Conservation (phyloP, 73 alveolate species). For the Tetrahymena borealis region DNA sequence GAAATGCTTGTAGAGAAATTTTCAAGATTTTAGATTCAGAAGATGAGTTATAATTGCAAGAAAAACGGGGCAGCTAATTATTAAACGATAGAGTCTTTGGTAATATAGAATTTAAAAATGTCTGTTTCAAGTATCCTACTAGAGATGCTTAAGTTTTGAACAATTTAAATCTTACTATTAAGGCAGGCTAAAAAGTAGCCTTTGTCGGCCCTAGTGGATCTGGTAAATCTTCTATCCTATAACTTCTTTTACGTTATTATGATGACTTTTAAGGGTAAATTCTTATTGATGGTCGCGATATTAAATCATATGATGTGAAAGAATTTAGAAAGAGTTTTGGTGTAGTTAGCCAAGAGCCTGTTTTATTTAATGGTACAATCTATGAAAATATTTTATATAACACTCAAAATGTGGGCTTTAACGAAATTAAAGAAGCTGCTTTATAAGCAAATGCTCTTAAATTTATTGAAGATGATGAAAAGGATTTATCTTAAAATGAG, state of each 20-base stretch:
- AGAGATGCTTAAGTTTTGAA: conserved; percentile 58
- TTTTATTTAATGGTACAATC: conserved; percentile 63
- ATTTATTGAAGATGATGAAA: neutral
- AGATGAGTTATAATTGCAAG: conserved; percentile 12
- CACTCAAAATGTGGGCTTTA: neutral
- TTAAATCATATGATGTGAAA: conserved; percentile 51
- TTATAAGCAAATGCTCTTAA: neutral
- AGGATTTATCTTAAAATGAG: neutral
- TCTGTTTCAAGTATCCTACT: conserved; percentile 71
- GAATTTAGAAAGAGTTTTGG: conserved; percentile 68
- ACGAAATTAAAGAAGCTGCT: neutral
- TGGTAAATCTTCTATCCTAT: conserved; percentile 82
- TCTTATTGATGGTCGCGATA: conserved; percentile 64
- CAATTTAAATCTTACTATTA: conserved; percentile 39
- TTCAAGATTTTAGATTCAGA: conserved; percentile 13
- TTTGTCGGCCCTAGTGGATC: conserved; percentile 84
- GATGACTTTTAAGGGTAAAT: conserved; percentile 69
- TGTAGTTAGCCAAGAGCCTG: conserved; percentile 86
- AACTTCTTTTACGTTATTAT: conserved; percentile 70
- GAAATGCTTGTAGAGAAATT: conserved; percentile 46
- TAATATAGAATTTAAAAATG: conserved; percentile 67
- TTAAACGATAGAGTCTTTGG: conserved; percentile 41
- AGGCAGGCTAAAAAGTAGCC: conserved; percentile 67
- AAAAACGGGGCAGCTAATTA: neutral
- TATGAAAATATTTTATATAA: conserved; percentile 61